phyloP scores from a whole-genome alignment of 169 alveolate species.

The Babesia ovata region DNA sequence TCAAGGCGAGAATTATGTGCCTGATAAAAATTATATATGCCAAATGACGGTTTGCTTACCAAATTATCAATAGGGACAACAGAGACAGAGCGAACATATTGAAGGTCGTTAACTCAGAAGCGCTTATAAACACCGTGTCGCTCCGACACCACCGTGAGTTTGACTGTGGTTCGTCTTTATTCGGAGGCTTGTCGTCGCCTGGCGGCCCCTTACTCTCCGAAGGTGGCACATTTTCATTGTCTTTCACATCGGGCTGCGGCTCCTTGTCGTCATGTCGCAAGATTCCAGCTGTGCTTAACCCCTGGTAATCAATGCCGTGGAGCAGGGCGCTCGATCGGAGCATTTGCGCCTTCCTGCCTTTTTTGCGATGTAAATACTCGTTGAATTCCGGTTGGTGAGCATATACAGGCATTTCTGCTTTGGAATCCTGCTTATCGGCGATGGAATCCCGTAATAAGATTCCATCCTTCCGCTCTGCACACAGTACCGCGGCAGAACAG shows the following conservation, averaged over 20 bases:
- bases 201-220: background rate
- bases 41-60: constrained; percentile 19
- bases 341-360: background rate
- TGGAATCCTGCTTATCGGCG: constrained; percentile 15
- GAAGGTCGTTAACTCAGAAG: constrained; percentile 29
- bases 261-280: background rate
- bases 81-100: constrained; percentile 26
- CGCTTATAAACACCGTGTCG: constrained; percentile 22
- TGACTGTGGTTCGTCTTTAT: background rate
- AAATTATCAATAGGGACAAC: constrained; percentile 19
- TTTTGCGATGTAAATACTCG: background rate
- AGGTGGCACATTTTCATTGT: background rate
- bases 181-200: background rate
- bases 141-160: constrained; percentile 48
- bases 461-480: constrained; percentile 1
- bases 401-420: background rate
- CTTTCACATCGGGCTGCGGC: background rate
- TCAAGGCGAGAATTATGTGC: constrained; percentile 24
- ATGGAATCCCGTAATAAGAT: background rate
- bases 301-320: background rate
- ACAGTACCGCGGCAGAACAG: constrained; percentile 2
- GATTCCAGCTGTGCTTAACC: background rate
- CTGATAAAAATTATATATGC: background rate
- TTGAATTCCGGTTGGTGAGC: background rate
- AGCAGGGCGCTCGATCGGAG: background rate